Evolutionary conservation across 257 asterid species (phyloP).

Genomic region (Anisodus tanguticus): DNA sequence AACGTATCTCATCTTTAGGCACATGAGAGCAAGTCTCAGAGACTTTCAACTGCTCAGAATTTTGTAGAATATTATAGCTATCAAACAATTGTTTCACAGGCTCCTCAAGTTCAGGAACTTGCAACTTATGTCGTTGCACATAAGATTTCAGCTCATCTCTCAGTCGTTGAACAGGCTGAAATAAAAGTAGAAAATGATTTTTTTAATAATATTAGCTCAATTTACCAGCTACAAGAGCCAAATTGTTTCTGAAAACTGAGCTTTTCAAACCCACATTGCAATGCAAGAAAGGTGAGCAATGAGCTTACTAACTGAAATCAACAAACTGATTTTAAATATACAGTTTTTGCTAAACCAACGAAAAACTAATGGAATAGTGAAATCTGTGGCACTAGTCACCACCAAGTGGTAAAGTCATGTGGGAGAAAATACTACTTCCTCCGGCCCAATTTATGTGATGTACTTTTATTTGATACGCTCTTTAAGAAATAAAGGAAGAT

Average conservation of each 20-base stretch:
- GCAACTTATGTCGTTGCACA: conserved; percentile 50
- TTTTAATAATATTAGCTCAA: neutral
- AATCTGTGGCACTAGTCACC: neutral
- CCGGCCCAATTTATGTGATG: too few relatives aligned
- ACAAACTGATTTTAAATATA: neutral
- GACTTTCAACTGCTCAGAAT: conserved; percentile 52
- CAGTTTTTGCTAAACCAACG: neutral
- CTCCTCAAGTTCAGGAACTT: conserved; percentile 56
- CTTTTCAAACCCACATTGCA: neutral
- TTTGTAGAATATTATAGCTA: conserved; percentile 63
- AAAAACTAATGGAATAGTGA: neutral
- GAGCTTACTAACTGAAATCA: neutral
- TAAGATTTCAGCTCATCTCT: conserved; percentile 77
- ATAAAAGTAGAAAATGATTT: neutral
- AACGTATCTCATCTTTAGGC: conserved; percentile 56
- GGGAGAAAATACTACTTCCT: neutral
- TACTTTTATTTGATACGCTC: too few relatives aligned
- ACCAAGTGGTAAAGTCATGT: neutral
- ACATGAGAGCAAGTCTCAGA: conserved; percentile 63
- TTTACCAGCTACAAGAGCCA: neutral
- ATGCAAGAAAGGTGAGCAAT: neutral
- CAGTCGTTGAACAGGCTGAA: conserved; percentile 76
- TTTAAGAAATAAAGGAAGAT: too few relatives aligned
- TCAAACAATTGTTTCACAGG: conserved; percentile 64
- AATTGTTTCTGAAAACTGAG: neutral